Percentiles rank a stretch among this genome's conserved stretches.
Evolutionary conservation across 495 filamentous ascomycete genomes (phyloP).

Genomic region (Annulohypoxylon bovei): DNA sequence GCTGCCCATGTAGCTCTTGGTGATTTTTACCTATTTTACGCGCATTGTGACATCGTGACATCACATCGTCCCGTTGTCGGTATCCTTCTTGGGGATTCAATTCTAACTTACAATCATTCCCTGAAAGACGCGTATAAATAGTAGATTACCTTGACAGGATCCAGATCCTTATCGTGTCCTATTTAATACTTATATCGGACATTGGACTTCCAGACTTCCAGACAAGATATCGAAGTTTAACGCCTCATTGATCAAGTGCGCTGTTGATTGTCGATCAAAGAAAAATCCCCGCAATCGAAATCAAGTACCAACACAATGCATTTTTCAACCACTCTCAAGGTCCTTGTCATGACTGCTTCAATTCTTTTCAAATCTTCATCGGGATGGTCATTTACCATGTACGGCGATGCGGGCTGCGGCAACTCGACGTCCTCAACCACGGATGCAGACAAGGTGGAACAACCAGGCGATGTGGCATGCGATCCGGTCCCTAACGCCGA

Average conservation of each 20-base stretch:
- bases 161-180: not conserved
- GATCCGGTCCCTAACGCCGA: conserved; percentile 14
- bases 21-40: not conserved
- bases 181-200: not conserved
- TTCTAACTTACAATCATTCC: not conserved
- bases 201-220: not conserved
- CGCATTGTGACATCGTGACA: conserved; percentile 23
- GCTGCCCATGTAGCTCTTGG: not conserved
- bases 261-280: not conserved
- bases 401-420: conserved; percentile 7
- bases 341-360: not conserved
- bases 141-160: not conserved
- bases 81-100: not conserved
- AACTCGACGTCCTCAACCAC: conserved; percentile 15
- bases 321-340: not conserved
- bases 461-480: conserved; percentile 13
- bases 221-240: not conserved
- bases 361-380: conserved; percentile 10
- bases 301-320: conserved; percentile 16
- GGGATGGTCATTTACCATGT: conserved; percentile 31
- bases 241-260: not conserved
- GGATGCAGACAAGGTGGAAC: conserved; percentile 12
- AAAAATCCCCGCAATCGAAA: not conserved
- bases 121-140: not conserved
- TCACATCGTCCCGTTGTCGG: conserved; percentile 3